phyloP scores from a whole-genome alignment of 1,284 basidiomycete species.

The Porogramme epimiltina region DNA sequence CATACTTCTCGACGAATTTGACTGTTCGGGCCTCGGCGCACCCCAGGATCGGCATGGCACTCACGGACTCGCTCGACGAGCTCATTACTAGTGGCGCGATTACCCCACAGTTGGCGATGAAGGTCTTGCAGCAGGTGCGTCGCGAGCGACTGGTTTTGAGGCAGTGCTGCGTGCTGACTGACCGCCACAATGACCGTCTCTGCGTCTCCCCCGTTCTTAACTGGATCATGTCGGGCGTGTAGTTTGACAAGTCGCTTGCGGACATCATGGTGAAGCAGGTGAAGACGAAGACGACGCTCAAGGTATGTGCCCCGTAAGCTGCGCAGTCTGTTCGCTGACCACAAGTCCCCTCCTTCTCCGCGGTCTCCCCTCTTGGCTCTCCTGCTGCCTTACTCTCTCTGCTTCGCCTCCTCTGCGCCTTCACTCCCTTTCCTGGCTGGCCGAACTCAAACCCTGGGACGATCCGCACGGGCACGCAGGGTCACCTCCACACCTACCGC shows the following conservation, averaged over 20 bases:
- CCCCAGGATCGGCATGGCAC: constrained; percentile 89
- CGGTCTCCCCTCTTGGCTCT: neutral
- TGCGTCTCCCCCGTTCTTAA: neutral
- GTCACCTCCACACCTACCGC: constrained; percentile 90
- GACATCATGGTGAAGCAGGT: constrained; percentile 90
- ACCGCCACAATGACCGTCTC: neutral
- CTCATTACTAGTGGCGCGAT: constrained; percentile 97
- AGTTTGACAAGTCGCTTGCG: constrained; percentile 96
- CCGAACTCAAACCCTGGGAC: no score
- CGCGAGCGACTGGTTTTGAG: neutral
- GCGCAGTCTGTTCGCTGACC: constrained; percentile 11
- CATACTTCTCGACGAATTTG: constrained; percentile 11
- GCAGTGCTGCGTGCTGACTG: constrained; percentile 1
- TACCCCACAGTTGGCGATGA: constrained; percentile 96
- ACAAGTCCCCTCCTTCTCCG: neutral
- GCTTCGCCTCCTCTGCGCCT: neutral
- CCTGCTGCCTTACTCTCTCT: neutral
- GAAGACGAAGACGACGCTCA: constrained; percentile 89
- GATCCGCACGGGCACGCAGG: constrained; percentile 46
- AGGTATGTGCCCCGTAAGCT: constrained; percentile 50
- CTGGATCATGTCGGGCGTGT: constrained; percentile 6
- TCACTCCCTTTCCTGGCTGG: neutral
- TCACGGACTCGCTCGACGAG: constrained; percentile 99
- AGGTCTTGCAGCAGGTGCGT: constrained; percentile 89
- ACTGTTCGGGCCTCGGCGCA: constrained; percentile 2